phyloP scores from a whole-genome alignment of 2,329 filamentous ascomycete genomes.

The Curvularia sp. region DNA sequence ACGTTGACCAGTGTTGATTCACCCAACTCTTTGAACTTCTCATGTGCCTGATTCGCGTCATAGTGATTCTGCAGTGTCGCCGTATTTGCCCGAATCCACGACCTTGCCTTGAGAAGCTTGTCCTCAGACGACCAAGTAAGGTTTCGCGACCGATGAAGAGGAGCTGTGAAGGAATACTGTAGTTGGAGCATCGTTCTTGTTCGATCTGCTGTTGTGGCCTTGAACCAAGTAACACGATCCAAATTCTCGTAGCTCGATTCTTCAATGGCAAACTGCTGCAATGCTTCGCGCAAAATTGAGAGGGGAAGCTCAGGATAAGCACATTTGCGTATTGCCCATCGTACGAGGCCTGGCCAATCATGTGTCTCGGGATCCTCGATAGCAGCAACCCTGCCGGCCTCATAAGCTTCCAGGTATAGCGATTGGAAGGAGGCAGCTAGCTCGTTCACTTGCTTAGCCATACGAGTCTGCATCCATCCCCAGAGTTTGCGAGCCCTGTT shows the following conservation, averaged over 20 bases:
- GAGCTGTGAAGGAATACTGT: constrained; percentile 34
- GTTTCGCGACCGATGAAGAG: constrained; percentile 28
- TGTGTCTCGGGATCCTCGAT: constrained; percentile 69
- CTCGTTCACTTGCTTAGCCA: constrained; percentile 59
- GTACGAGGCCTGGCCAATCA: constrained; percentile 71
- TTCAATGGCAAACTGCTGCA: constrained; percentile 35
- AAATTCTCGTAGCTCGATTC: constrained; percentile 40
- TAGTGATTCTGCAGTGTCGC: constrained; percentile 53
- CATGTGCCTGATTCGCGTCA: constrained; percentile 49
- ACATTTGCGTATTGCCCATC: constrained; percentile 67
- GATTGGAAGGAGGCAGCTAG: constrained; percentile 70
- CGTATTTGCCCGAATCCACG: constrained; percentile 57
- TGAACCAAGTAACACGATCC: constrained; percentile 38
- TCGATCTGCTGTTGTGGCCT: constrained; percentile 32
- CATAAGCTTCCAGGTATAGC: constrained; percentile 71
- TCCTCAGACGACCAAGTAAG: constrained; percentile 11
- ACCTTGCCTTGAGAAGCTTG: constrained; percentile 46
- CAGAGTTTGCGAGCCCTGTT: constrained; percentile 49
- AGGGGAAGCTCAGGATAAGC: constrained; percentile 38
- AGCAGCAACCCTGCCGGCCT: constrained; percentile 64
- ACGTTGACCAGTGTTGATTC: constrained; percentile 53
- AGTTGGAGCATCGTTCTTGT: constrained; percentile 36
- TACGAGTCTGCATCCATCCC: constrained; percentile 46
- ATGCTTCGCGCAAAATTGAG: constrained; percentile 28
- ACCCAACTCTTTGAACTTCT: constrained; percentile 50